A percentile compares a stretch with the other conserved stretches of the same genome.
phyloP scores from a whole-genome alignment of 2,329 filamentous ascomycete species.

The Phyllosticta citrichinensis region DNA sequence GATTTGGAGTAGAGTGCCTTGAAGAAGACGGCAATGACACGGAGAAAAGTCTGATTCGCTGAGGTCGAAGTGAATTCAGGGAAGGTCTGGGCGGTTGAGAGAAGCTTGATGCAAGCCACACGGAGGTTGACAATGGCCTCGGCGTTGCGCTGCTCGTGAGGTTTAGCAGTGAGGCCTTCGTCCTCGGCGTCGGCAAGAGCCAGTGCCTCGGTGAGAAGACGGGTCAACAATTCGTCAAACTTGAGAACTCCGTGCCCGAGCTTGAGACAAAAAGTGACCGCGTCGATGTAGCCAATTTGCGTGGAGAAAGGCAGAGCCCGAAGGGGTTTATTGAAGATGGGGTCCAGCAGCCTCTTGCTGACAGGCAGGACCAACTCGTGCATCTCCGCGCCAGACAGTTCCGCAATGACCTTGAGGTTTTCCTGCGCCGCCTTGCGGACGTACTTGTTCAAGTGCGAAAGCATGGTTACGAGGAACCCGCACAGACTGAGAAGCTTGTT shows the following conservation, averaged over 20 bases:
- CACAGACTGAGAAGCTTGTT: conserved; percentile 67
- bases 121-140: conserved; percentile 85
- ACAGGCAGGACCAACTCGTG: conserved; percentile 84
- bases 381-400: conserved; percentile 65
- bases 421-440: conserved; percentile 80
- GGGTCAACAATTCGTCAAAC: conserved; percentile 85
- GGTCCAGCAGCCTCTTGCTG: conserved; percentile 78
- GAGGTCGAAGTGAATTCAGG: conserved; percentile 77
- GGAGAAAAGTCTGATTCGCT: conserved; percentile 50
- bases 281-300: conserved; percentile 97
- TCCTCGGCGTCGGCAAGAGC: conserved; percentile 92
- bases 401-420: conserved; percentile 70
- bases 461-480: conserved; percentile 73
- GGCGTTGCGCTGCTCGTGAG: conserved; percentile 87
- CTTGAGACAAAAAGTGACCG: conserved; percentile 88
- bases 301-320: conserved; percentile 86
- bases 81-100: conserved; percentile 88
- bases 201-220: conserved; percentile 84
- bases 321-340: conserved; percentile 91
- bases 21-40: conserved; percentile 92
- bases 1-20: conserved; percentile 93
- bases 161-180: conserved; percentile 78
- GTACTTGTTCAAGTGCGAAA: conserved; percentile 92
- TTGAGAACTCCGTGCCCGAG: conserved; percentile 80
- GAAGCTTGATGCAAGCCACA: conserved; percentile 83